These are phyloP conservation scores for Immersiella caudata DNA, from an alignment of 495 filamentous ascomycete species.

Conservation along the genomic window DNA sequence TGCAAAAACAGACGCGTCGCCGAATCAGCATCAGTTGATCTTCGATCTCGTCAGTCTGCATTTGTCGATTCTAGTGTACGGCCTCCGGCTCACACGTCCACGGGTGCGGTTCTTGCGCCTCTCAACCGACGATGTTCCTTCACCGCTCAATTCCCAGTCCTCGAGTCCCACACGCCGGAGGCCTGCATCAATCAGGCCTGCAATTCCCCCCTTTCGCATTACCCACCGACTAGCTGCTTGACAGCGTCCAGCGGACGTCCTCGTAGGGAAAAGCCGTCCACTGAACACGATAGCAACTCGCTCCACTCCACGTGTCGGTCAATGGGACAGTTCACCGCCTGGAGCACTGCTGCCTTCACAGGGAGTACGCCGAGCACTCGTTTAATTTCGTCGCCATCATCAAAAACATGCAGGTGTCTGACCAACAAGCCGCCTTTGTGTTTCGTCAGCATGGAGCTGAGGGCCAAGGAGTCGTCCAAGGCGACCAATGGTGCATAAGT, in stretches of 20 bases:
- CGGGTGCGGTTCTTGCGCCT: not conserved
- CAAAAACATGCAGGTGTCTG: not conserved
- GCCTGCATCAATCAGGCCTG: not conserved
- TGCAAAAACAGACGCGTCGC: not conserved
- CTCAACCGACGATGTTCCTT: no score
- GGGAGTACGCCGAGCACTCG: not conserved
- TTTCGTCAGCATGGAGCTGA: not conserved
- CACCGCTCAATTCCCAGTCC: conserved; percentile 8
- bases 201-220: not conserved
- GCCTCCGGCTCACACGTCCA: not conserved
- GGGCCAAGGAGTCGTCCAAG: not conserved
- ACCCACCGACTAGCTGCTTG: not conserved
- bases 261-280: not conserved
- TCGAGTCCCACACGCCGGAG: not conserved
- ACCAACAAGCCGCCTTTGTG: not conserved
- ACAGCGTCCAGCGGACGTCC: not conserved
- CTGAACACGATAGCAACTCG: not conserved
- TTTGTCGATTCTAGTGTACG: not conserved
- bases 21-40: not conserved
- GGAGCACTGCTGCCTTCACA: not conserved
- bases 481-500: not conserved
- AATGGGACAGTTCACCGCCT: not conserved
- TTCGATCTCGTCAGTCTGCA: not conserved
- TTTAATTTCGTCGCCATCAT: not conserved
- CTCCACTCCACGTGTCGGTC: conserved; percentile 17